These are phyloP conservation scores for Lasiodiplodia theobromae DNA, from an alignment of 2,329 filamentous ascomycete genomes.

Conservation along the genomic window DNA sequence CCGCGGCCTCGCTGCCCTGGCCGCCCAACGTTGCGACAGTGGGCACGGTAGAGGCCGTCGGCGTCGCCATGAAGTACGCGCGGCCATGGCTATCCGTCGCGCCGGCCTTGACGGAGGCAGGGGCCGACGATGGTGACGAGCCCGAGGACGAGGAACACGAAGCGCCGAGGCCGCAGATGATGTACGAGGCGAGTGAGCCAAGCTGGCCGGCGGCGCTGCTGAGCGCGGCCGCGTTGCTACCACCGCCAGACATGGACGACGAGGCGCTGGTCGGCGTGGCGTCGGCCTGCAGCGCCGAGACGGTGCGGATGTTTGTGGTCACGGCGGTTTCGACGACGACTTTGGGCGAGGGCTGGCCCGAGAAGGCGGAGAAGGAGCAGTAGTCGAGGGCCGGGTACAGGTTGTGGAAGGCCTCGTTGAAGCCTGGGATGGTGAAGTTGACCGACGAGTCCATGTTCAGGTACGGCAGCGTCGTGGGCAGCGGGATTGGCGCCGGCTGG, in stretches of 20 bases:
- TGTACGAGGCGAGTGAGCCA: background rate
- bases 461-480: background rate
- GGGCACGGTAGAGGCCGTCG: background rate
- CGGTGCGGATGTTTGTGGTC: background rate
- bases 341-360: slow-evolving; percentile 10
- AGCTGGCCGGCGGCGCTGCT: background rate
- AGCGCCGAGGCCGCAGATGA: background rate
- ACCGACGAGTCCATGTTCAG: background rate
- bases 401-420: background rate
- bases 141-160: background rate
- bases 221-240: background rate
- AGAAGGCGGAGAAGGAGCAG: slow-evolving; percentile 2
- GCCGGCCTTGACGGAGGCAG: background rate
- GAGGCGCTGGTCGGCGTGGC: background rate
- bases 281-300: background rate
- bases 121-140: background rate
- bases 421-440: background rate
- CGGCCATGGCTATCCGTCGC: background rate
- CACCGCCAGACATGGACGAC: background rate
- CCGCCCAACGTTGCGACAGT: background rate
- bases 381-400: background rate
- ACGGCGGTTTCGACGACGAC: background rate
- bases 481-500: background rate
- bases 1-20: no score
- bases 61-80: background rate